A percentile compares a stretch with the other conserved stretches of the same genome.
phyloP scores from a whole-genome alignment of 208 protist species.

The Acanthamoeba culbertsoni region DNA sequence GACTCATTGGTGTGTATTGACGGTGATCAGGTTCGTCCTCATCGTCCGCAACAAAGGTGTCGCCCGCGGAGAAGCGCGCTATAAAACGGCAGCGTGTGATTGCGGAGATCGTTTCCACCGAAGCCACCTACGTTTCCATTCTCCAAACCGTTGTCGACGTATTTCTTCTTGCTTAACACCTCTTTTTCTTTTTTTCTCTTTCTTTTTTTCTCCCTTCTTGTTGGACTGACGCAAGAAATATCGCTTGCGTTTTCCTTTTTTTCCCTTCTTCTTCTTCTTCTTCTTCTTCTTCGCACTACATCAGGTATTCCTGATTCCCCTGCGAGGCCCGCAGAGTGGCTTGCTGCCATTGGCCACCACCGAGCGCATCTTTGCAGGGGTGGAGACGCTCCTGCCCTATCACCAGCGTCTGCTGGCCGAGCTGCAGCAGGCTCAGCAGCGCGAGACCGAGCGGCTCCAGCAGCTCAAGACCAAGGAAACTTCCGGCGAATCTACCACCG shows the following conservation, averaged over 20 bases:
- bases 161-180: background rate
- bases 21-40: background rate
- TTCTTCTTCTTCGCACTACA: no score
- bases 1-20: background rate
- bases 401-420: constrained; percentile 8
- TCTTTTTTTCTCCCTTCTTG: background rate
- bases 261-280: no score
- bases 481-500: background rate
- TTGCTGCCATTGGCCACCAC: background rate
- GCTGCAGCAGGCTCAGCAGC: background rate
- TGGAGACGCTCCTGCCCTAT: constrained; percentile 1
- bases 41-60: background rate
- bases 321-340: background rate
- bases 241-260: no score
- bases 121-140: constrained; percentile 13
- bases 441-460: background rate
- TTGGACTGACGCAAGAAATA: no score
- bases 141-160: constrained; percentile 47
- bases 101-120: constrained; percentile 48
- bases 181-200: background rate
- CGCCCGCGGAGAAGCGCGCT: constrained; percentile 4
- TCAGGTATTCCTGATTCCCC: constrained; percentile 29
- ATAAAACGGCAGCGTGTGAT: constrained; percentile 27
- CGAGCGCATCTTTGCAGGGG: constrained; percentile 42
- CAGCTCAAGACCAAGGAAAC: background rate